Percentiles rank a stretch among this genome's conserved stretches.
phyloP scores from a whole-genome alignment of 345 rosid species.

The Eutrema heterophyllum region DNA sequence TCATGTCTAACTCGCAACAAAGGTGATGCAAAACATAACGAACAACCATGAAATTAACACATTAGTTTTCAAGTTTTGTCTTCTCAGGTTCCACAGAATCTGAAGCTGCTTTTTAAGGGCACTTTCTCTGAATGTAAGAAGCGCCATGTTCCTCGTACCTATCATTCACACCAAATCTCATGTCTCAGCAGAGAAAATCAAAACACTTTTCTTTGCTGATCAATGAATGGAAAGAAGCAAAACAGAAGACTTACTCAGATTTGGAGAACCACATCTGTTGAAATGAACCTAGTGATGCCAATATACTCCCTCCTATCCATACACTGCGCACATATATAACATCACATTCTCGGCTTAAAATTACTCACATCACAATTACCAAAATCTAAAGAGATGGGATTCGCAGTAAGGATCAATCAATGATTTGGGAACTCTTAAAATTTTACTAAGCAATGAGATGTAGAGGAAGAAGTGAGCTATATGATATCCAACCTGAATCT shows the following conservation, averaged over 20 bases:
- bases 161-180: slow-evolving; percentile 17
- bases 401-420: not conserved
- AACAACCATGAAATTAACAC: slow-evolving; percentile 8
- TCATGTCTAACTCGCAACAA: not conserved
- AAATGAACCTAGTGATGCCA: slow-evolving; percentile 98
- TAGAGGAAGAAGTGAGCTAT: not conserved
- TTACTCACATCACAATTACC: not conserved
- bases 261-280: slow-evolving; percentile 99
- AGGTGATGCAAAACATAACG: not conserved
- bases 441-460: not conserved
- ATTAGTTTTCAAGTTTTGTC: slow-evolving; percentile 13
- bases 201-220: not conserved
- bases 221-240: not conserved
- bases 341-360: not conserved
- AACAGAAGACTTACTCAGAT: slow-evolving; percentile 30
- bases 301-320: slow-evolving; percentile 98
- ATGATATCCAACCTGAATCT: slow-evolving; percentile 69
- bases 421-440: not conserved
- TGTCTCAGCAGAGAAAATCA: slow-evolving; percentile 5
- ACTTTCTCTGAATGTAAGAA: slow-evolving; percentile 88
- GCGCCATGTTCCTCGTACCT: slow-evolving; percentile 99
- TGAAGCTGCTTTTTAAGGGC: slow-evolving; percentile 51
- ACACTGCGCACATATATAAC: slow-evolving; percentile 60
- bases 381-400: not conserved
- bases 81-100: not conserved